Conservation (phyloP, 352 stramenopile species). For the Plasmopara viticola region DNA sequence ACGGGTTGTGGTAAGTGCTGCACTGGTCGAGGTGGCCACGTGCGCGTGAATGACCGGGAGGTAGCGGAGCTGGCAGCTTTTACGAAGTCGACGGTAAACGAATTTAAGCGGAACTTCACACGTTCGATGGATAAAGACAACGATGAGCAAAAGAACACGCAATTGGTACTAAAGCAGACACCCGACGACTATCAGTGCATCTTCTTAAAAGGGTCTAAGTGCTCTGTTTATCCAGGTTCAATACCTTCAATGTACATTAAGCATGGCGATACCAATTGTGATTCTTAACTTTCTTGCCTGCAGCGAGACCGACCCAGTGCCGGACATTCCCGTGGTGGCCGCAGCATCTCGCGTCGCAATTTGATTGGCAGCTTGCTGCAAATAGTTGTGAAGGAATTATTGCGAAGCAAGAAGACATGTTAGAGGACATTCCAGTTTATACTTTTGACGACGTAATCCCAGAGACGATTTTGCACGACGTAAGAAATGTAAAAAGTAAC, state of each 20-base stretch:
- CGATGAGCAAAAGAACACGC: slow-evolving; percentile 13
- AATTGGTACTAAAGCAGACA: slow-evolving; percentile 44
- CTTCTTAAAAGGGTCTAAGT: slow-evolving; percentile 61
- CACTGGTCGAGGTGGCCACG: slow-evolving; percentile 54
- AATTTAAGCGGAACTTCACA: slow-evolving; percentile 39
- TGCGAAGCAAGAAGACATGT: not conserved
- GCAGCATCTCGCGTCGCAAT: slow-evolving; percentile 66
- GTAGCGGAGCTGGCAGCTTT: slow-evolving; percentile 35
- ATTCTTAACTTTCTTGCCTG: not conserved
- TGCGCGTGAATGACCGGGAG: slow-evolving; percentile 63
- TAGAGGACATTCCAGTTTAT: slow-evolving; percentile 10
- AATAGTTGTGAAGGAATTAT: slow-evolving; percentile 60
- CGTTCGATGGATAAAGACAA: slow-evolving; percentile 13
- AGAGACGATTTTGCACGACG: slow-evolving; percentile 60
- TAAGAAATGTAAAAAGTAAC: slow-evolving; percentile 14
- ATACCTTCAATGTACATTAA: not conserved
- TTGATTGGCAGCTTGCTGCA: slow-evolving; percentile 68
- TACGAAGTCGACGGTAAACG: slow-evolving; percentile 22
- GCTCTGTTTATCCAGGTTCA: slow-evolving; percentile 56
- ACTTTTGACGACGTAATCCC: slow-evolving; percentile 52
- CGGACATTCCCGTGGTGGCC: slow-evolving; percentile 81
- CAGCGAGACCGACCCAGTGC: slow-evolving; percentile 68
- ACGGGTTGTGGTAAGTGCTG: slow-evolving; percentile 77
- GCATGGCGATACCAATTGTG: not conserved
- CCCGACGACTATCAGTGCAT: slow-evolving; percentile 51